These are phyloP conservation scores for Venturia asperata DNA, from an alignment of 2,329 filamentous ascomycete species.

Conservation along the genomic window DNA sequence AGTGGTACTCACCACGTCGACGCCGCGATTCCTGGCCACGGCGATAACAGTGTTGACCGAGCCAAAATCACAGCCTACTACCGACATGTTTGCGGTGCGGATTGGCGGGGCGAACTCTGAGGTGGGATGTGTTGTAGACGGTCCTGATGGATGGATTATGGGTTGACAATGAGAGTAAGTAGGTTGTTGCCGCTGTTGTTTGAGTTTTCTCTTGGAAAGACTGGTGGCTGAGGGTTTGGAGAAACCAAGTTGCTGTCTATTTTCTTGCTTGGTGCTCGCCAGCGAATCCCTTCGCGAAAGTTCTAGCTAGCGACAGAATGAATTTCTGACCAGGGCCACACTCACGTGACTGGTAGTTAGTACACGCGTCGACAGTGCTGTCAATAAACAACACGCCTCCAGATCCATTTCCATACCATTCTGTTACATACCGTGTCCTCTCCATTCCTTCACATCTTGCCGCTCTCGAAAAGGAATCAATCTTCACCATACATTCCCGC, in stretches of 20 bases:
- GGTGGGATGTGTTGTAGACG: background rate
- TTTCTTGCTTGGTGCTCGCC: background rate
- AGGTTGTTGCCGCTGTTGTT: slow-evolving; percentile 6
- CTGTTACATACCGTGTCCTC: background rate
- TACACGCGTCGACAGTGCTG: background rate
- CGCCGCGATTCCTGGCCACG: slow-evolving; percentile 95
- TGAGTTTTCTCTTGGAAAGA: background rate
- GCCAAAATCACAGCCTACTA: slow-evolving; percentile 85
- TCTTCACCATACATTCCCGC: background rate
- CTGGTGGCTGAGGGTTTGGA: background rate
- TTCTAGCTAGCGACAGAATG: background rate
- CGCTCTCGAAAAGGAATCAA: background rate
- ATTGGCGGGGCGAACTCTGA: slow-evolving; percentile 1
- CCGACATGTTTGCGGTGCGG: slow-evolving; percentile 44
- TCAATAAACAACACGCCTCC: background rate
- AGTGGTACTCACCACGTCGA: slow-evolving; percentile 79
- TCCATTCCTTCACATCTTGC: background rate
- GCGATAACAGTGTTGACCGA: slow-evolving; percentile 95
- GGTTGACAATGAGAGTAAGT: background rate
- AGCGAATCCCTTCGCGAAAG: background rate
- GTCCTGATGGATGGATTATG: background rate
- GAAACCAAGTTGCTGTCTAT: background rate
- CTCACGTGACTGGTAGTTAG: background rate
- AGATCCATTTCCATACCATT: background rate
- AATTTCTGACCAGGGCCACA: background rate